phyloP scores from a whole-genome alignment of 2,329 filamentous ascomycete species.

The Arthrobotrys musiformis region DNA sequence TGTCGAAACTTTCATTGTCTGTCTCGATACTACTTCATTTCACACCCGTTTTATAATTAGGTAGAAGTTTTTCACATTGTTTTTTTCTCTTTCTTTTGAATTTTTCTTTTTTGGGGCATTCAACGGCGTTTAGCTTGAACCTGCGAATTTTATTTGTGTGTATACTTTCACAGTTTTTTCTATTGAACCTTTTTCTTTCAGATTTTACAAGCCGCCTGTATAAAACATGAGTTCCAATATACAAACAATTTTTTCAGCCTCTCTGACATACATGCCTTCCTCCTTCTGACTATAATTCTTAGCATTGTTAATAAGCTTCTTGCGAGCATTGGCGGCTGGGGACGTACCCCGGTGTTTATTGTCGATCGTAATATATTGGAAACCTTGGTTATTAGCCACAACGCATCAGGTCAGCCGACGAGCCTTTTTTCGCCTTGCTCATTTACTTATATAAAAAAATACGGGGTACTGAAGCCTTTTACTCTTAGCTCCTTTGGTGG shows the following conservation, averaged over 20 bases:
- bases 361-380: conserved; percentile 52
- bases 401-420: conserved; percentile 45
- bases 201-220: conserved; percentile 38
- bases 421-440: conserved; percentile 23
- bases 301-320: conserved; percentile 9
- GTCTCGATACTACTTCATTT: conserved; percentile 19
- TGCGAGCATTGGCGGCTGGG: conserved; percentile 8
- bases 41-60: conserved; percentile 23
- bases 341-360: conserved; percentile 33
- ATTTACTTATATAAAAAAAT: conserved; percentile 28
- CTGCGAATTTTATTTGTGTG: conserved; percentile 13
- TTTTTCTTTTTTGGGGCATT: conserved; percentile 47
- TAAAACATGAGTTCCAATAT: conserved; percentile 38
- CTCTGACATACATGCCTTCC: too few relatives aligned
- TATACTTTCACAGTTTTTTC: conserved; percentile 19
- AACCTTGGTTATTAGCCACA: conserved; percentile 52
- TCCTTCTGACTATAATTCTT: background rate
- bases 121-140: conserved; percentile 47
- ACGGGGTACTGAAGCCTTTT: conserved; percentile 2
- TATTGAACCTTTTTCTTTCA: conserved; percentile 15
- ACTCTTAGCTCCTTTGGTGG: background rate
- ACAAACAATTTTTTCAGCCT: background rate
- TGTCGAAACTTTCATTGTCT: conserved; percentile 19
- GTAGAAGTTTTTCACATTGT: conserved; percentile 38
- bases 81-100: conserved; percentile 6